phyloP scores from a whole-genome alignment of 2,329 filamentous ascomycete genomes.

The Paracamarosporium sp. region DNA sequence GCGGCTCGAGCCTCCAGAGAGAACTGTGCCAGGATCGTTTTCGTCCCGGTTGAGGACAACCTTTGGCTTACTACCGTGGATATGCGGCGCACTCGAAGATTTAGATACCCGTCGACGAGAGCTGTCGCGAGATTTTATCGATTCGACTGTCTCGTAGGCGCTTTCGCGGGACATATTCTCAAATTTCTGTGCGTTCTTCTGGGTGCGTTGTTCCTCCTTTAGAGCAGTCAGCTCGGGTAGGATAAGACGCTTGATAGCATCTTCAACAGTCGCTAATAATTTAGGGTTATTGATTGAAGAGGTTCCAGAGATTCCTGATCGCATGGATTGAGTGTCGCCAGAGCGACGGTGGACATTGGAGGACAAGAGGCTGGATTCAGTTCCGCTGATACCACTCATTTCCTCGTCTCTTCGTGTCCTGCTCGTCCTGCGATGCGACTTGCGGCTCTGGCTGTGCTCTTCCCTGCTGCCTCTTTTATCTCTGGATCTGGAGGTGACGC shows the following conservation, averaged over 20 bases:
- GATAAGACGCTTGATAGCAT: constrained; percentile 88
- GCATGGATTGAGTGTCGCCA: constrained; percentile 63
- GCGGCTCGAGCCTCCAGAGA: constrained; percentile 61
- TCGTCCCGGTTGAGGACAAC: constrained; percentile 66
- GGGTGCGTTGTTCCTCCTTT: constrained; percentile 86
- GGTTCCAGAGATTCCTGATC: constrained; percentile 58
- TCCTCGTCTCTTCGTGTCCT: constrained; percentile 54
- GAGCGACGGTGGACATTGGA: constrained; percentile 64
- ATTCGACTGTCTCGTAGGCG: constrained; percentile 65
- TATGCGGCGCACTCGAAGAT: constrained; percentile 66
- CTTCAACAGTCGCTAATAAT: constrained; percentile 88
- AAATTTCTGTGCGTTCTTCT: constrained; percentile 73
- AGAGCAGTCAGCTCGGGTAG: constrained; percentile 90
- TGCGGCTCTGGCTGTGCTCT: constrained; percentile 37
- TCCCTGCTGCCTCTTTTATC: constrained; percentile 33
- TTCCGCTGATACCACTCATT: constrained; percentile 51
- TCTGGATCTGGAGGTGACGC: constrained; percentile 38
- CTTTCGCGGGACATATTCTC: constrained; percentile 60
- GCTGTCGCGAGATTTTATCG: constrained; percentile 57
- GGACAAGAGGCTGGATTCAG: constrained; percentile 68
- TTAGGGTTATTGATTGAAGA: constrained; percentile 93
- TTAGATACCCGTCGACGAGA: constrained; percentile 64
- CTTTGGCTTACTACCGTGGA: constrained; percentile 62
- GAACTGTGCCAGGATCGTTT: constrained; percentile 63
- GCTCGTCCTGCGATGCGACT: constrained; percentile 48